These are phyloP conservation scores for Lactarius vividus DNA, from an alignment of 768 basidiomycete species.

Conservation along the genomic window DNA sequence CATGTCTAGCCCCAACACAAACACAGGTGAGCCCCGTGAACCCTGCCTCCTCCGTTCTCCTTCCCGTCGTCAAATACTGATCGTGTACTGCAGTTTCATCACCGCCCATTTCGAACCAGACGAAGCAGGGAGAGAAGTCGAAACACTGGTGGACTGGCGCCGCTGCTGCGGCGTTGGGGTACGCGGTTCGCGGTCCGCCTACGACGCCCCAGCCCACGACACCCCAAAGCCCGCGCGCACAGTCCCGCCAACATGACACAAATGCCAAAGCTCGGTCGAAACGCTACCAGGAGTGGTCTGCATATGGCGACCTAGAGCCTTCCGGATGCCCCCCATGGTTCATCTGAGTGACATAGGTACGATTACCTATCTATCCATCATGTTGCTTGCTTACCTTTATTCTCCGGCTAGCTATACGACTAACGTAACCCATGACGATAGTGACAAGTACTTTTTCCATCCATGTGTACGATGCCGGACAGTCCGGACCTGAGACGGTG, in stretches of 20 bases:
- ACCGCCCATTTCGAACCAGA: not conserved
- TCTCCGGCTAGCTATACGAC: not conserved
- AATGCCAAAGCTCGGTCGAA: slow-evolving; percentile 12
- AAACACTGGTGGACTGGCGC: not conserved
- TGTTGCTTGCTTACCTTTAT: not conserved
- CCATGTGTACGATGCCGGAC: not conserved
- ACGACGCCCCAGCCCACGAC: not conserved
- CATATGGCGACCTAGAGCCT: slow-evolving; percentile 17
- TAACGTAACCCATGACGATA: not conserved
- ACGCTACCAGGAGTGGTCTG: slow-evolving; percentile 3
- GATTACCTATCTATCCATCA: not conserved
- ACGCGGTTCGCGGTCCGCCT: not conserved
- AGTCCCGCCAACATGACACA: not conserved
- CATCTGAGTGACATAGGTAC: not conserved
- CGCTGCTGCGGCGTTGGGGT: not conserved
- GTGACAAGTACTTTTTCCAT: not conserved
- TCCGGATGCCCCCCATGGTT: slow-evolving; percentile 22
- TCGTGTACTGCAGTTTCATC: not conserved
- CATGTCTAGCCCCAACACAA: slow-evolving; percentile 15
- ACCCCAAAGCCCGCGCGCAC: not conserved
- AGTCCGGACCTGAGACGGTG: not conserved
- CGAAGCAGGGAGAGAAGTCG: not conserved
- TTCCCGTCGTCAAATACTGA: not conserved
- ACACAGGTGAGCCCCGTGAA: slow-evolving; percentile 5
- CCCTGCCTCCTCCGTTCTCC: too few species aligned